These are phyloP conservation scores for Epichloe elymi DNA, from an alignment of 2,329 filamentous ascomycete genomes.

Conservation along the genomic window DNA sequence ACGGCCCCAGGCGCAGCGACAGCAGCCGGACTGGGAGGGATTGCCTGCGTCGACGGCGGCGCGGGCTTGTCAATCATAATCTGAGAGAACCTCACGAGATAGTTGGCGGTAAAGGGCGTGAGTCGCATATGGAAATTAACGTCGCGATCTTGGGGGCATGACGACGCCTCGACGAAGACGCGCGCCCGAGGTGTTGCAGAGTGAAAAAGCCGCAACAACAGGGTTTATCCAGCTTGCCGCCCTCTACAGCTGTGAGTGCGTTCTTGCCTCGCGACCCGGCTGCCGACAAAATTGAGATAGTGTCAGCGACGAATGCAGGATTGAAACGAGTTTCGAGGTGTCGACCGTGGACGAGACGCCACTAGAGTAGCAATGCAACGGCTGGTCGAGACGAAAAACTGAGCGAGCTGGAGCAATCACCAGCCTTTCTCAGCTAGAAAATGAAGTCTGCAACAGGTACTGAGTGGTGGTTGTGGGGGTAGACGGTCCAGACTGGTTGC, in stretches of 20 bases:
- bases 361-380: constrained; percentile 2
- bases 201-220: constrained; percentile 3
- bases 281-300: neutral
- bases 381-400: constrained; percentile 3
- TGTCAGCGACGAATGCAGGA: neutral
- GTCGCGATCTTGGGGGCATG: constrained; percentile 43
- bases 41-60: constrained; percentile 40
- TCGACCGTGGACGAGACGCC: neutral
- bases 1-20: constrained; percentile 20
- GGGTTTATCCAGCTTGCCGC: neutral
- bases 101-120: constrained; percentile 22
- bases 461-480: constrained; percentile 12
- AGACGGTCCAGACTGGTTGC: constrained; percentile 15
- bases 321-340: neutral
- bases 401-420: neutral
- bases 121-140: constrained; percentile 30
- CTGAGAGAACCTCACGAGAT: constrained; percentile 32
- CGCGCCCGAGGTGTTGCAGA: constrained; percentile 16
- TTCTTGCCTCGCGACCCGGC: neutral
- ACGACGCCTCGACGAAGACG: constrained; percentile 36
- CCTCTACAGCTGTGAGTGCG: neutral
- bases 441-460: constrained; percentile 9
- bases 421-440: constrained; percentile 7
- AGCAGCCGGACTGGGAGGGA: constrained; percentile 40
- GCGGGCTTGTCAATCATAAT: constrained; percentile 51